These are phyloP conservation scores for Fusarium verticillioides DNA, from an alignment of 2,329 filamentous ascomycete species.

Conservation along the genomic window DNA sequence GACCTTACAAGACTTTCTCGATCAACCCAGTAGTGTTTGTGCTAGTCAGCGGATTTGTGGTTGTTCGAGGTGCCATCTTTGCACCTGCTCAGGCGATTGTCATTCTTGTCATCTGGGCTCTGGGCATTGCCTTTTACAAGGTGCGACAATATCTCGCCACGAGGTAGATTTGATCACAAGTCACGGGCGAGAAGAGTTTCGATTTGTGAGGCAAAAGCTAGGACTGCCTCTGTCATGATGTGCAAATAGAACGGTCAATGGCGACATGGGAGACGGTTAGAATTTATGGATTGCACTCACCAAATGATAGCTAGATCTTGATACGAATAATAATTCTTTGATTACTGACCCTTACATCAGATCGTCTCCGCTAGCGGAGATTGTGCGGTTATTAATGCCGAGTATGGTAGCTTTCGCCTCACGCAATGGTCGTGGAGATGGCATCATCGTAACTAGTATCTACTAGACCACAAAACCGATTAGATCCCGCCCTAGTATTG, in stretches of 20 bases:
- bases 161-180: too few relatives aligned
- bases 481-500: background rate
- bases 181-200: rapidly evolving
- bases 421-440: background rate
- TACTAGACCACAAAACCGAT: background rate
- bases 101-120: slow-evolving; percentile 61
- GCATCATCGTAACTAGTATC: background rate
- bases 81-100: slow-evolving; percentile 64
- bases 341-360: background rate
- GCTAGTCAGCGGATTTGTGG: slow-evolving; percentile 69
- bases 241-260: background rate
- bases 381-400: background rate
- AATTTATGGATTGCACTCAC: too few relatives aligned
- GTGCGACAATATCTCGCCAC: background rate
- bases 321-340: background rate
- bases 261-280: background rate
- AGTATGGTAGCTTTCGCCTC: background rate
- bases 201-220: background rate
- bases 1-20: slow-evolving; percentile 67
- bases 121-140: slow-evolving; percentile 59
- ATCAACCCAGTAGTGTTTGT: slow-evolving; percentile 64
- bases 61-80: slow-evolving; percentile 68
- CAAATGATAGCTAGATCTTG: too few relatives aligned
- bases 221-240: background rate
- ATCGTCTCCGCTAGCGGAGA: background rate